These are phyloP conservation scores for Calonectria pauciramosa DNA, from an alignment of 2,329 filamentous ascomycete species.

Conservation along the genomic window DNA sequence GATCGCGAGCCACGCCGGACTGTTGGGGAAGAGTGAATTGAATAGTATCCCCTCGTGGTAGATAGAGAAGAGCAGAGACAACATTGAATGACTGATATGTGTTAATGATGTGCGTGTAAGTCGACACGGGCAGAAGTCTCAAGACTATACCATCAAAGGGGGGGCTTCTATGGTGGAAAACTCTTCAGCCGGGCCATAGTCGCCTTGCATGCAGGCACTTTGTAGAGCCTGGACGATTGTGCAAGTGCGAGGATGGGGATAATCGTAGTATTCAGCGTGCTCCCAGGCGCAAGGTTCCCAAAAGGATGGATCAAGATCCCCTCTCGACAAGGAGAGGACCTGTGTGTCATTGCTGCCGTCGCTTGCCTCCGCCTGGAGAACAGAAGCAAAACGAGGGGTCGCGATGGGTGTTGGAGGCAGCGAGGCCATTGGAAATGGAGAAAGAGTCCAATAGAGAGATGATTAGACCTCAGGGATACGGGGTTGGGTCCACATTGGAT, in stretches of 20 bases:
- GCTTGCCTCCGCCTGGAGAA: not conserved
- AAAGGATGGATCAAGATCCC: not conserved
- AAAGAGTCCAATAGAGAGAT: not conserved
- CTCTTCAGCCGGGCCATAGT: not conserved
- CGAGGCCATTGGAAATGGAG: not conserved
- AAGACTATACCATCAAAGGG: conserved; percentile 9
- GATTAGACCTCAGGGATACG: not conserved
- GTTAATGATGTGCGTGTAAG: not conserved
- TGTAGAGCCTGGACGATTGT: not conserved
- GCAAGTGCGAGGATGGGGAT: conserved; percentile 4
- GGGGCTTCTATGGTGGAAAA: not conserved
- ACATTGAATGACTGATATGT: not conserved
- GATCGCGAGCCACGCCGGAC: not conserved
- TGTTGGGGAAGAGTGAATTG: not conserved
- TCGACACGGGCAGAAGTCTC: not conserved
- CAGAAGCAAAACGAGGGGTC: not conserved
- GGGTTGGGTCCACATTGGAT: not conserved
- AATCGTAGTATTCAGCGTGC: not conserved
- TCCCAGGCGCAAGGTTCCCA: not conserved
- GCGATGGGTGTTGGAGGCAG: not conserved
- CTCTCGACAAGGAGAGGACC: not conserved
- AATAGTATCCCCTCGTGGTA: not conserved
- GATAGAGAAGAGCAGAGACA: not conserved
- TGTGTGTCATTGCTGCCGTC: not conserved
- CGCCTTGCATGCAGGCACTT: not conserved